Conservation (phyloP, 208 protist genomes). For the Trypanosoma theileri region DNA sequence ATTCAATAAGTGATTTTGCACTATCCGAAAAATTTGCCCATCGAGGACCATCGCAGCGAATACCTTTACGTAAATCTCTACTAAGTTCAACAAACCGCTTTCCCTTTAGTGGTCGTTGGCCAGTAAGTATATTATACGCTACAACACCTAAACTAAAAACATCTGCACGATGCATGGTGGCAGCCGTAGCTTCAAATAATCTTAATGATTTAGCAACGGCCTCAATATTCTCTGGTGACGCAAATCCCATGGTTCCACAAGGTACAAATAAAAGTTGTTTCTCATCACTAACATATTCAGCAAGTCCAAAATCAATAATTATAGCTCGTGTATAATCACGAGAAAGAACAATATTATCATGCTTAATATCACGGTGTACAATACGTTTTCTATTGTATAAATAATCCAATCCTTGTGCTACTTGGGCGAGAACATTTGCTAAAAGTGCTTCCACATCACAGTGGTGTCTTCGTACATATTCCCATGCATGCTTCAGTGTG, state of each 20-base stretch:
- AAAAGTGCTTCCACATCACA: slow-evolving; percentile 54
- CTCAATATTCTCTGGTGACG: slow-evolving; percentile 65
- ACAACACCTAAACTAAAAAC: slow-evolving; percentile 80
- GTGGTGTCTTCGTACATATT: slow-evolving; percentile 37
- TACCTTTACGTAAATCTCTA: slow-evolving; percentile 39
- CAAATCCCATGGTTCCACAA: slow-evolving; percentile 60
- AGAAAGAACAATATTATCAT: slow-evolving; percentile 83
- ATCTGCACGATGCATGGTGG: slow-evolving; percentile 62
- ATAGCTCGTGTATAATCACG: slow-evolving; percentile 58
- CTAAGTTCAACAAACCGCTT: slow-evolving; percentile 39
- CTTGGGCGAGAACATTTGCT: slow-evolving; percentile 56
- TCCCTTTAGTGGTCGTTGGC: slow-evolving; percentile 35
- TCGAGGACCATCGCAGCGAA: slow-evolving; percentile 37
- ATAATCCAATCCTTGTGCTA: slow-evolving; percentile 65
- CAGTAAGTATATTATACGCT: slow-evolving; percentile 57
- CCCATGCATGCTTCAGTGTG: slow-evolving; percentile 44
- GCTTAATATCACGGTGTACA: slow-evolving; percentile 86
- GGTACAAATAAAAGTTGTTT: slow-evolving; percentile 33
- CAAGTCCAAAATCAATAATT: slow-evolving; percentile 88
- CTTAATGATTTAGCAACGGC: slow-evolving; percentile 36
- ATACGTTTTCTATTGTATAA: slow-evolving; percentile 59
- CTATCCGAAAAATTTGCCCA: slow-evolving; percentile 50
- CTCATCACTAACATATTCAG: slow-evolving; percentile 44
- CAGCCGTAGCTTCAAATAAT: slow-evolving; percentile 36
- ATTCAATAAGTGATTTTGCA: slow-evolving; percentile 45